Base-by-base conservation (phyloP, 805 yeast genomes). In the Metschnikowia cubensis region DNA sequence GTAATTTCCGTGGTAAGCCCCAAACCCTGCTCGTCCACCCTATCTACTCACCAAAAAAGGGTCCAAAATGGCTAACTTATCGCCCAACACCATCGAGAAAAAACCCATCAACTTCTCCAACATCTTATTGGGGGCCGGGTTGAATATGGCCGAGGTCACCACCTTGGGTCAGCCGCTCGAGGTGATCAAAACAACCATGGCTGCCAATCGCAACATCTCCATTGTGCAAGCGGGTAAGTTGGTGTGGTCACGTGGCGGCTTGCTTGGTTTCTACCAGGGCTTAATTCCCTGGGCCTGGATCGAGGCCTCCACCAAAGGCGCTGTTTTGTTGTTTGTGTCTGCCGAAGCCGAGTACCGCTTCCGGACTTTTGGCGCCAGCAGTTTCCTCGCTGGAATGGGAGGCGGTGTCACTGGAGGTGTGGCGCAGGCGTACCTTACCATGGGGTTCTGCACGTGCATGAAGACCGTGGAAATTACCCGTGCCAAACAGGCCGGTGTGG, bases 231-330 rank as follows among this genome's bases (percentile, higher is more conserved):
- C 96, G 25, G 77, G 84, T 47, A 77, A 77, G 51, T 76, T 82
- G 37, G 91, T 94, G 54, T 89, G 96, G 94, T 79, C 94, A 14
- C 83, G 99, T 63, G 99, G 99, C 57, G 99, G 99, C 47, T 61
- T 85, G 15, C 65, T 81, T 29, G 99, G 98, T 0, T 94, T 91
- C 73, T 94, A 91, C 72, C 99, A 94, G 70, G 99, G 99, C 32
- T 77, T 94, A 65, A 91, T 92, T 57, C 99, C 99, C 42, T 94
- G 99, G 99, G 99, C 98, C 6, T 91, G 98, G 97, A 87, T 94
- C 59, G 99, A 92, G 71, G 99, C 97, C 8, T 87, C 96, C n/a
- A 94, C 99, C 35, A 94, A 94, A 69, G 99, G 99, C 67, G 97
- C 98, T 4, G 96, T 91, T 6, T 76, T 94, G 50, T 76, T 94